These are phyloP conservation scores for Parasarocladium wereldwijsianum DNA, from an alignment of 2,329 filamentous ascomycete species.

Conservation along the genomic window DNA sequence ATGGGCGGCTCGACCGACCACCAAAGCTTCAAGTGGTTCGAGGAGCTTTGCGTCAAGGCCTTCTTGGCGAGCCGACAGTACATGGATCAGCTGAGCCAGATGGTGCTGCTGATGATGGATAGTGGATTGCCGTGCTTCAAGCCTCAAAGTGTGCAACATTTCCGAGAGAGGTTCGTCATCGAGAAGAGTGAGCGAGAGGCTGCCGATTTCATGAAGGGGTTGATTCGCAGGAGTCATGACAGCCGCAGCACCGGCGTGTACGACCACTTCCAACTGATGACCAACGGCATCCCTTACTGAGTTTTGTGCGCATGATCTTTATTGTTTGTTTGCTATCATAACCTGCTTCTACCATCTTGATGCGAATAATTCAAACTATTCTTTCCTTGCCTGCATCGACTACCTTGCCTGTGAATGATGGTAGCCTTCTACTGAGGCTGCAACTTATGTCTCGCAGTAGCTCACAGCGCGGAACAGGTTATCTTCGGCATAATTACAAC, in stretches of 20 bases:
- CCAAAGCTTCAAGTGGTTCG: conserved; percentile 89
- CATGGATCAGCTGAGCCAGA: conserved; percentile 74
- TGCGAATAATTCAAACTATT: too few relatives aligned
- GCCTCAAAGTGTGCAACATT: conserved; percentile 84
- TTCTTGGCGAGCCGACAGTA: conserved; percentile 83
- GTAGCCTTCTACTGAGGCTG: too few relatives aligned
- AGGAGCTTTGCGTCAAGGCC: conserved; percentile 89
- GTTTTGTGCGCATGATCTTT: too few relatives aligned
- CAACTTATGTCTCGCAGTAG: too few relatives aligned
- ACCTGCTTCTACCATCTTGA: too few relatives aligned
- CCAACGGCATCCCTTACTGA: conserved; percentile 92
- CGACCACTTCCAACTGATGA: conserved; percentile 94
- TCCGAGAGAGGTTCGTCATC: conserved; percentile 81
- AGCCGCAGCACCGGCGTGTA: conserved; percentile 91
- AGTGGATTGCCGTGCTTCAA: conserved; percentile 96
- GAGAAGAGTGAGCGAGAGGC: conserved; percentile 88
- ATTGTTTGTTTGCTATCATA: neutral
- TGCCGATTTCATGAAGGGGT: conserved; percentile 79
- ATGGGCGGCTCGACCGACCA: conserved; percentile 82
- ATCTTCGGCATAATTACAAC: too few relatives aligned
- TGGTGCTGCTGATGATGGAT: conserved; percentile 91
- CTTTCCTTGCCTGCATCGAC: too few relatives aligned
- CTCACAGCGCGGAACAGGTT: too few relatives aligned
- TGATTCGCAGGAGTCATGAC: conserved; percentile 79
- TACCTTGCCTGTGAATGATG: too few relatives aligned